Base-by-base conservation (phyloP, 495 filamentous ascomycete species). In the Neurospora sp. region DNA sequence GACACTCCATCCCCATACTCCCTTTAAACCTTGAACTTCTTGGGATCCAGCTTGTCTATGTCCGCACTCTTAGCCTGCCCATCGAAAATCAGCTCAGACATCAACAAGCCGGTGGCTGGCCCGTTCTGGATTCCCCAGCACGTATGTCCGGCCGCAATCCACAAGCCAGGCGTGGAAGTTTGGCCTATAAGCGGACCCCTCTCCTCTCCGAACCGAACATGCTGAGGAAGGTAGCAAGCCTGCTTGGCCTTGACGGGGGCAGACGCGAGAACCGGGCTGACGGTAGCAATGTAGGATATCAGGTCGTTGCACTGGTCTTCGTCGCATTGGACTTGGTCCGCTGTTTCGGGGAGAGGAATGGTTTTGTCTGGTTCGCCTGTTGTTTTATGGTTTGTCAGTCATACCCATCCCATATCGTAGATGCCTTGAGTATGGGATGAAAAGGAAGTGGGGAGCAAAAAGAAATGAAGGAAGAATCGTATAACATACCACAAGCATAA, bases 121-220 rank as follows among this genome's bases (percentile, higher is more conserved):
- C 90, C 94, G 85, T 99, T 99, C 81, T 98, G 95, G 70, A 99
- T 97, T 18, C 95, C 95, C 96, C 96, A 98, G 82, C 96, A 98
- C 4, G 93, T 97, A 83, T 99, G 96, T 14, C 96, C 96, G 8
- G 93, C 87, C 3, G 96, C 96, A 74, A 99, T 83, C 79, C 94
- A 89, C 42, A 98, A 77, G 0, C 96, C 94, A 31, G 90, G 89
- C 1, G 91, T 88, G 5, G 89, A 86, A 31, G 94, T 93, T 74
- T 88, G 82, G 1, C 93, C 96, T 40, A 98, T 87, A 39, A 98
- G 81, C 39, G 96, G 96, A 2, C 90, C 91, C 23, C 78, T 77
- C 71, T 88, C 86, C 41, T 85, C 81, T 39, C 88, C 88, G 41
- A 89, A 88, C 1, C 88, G 85, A 69, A 86, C 86, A 74, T 85